Evolutionary conservation across 805 yeast species (phyloP).

Genomic region (Monosporozyma siamensis): DNA sequence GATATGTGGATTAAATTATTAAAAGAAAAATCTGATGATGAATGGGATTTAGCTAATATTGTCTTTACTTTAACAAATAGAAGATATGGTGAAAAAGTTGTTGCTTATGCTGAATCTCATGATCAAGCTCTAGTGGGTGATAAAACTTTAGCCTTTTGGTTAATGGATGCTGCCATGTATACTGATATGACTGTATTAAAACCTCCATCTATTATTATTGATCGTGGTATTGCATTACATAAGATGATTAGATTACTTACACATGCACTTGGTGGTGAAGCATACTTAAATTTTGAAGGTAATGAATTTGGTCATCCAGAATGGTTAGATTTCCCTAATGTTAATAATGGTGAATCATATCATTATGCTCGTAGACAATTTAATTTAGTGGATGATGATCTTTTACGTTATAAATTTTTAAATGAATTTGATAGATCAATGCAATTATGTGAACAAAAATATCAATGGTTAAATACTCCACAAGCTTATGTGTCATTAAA

Average conservation of each 20-base stretch:
- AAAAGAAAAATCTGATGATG: constrained; percentile 76
- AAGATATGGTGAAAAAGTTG: constrained; percentile 79
- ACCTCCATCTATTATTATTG: constrained; percentile 66
- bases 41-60: constrained; percentile 82
- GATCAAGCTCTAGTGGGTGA: constrained; percentile 98
- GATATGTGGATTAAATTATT: constrained; percentile 97
- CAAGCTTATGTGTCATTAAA: constrained; percentile 82
- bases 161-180: constrained; percentile 97
- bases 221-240: constrained; percentile 85
- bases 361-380: constrained; percentile 95
- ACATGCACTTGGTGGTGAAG: constrained; percentile 92
- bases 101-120: constrained; percentile 89
- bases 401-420: constrained; percentile 69
- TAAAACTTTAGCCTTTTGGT: constrained; percentile 93
- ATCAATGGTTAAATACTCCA: constrained; percentile 62
- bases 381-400: constrained; percentile 70
- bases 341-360: constrained; percentile 76
- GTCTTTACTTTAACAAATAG: constrained; percentile 79
- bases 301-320: constrained; percentile 99
- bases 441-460: constrained; percentile 64
- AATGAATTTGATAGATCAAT: constrained; percentile 78
- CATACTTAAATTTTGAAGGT: constrained; percentile 92
- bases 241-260: constrained; percentile 84
- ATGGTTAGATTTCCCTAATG: constrained; percentile 96
- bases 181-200: constrained; percentile 81